These are phyloP conservation scores for Dysphania ambrosioides DNA, from an alignment of 148 eudicot species.

Conservation along the genomic window DNA sequence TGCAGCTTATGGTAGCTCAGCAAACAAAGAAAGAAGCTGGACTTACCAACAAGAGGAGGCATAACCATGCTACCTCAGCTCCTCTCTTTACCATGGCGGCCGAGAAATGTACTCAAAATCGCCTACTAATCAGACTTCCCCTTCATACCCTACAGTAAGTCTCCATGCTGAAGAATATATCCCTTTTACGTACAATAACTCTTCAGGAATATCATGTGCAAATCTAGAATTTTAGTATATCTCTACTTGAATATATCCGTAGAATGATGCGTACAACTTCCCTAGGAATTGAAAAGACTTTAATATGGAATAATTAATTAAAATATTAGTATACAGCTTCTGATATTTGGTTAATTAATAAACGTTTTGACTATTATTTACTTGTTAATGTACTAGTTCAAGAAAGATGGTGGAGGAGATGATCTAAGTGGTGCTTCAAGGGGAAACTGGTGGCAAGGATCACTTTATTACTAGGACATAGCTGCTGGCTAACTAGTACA, in stretches of 20 bases:
- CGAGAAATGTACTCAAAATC: constrained; percentile 56
- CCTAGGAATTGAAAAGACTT: neutral
- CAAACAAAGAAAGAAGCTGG: constrained; percentile 32
- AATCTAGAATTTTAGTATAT: neutral
- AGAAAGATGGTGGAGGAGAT: constrained; percentile 69
- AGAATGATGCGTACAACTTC: too few species aligned
- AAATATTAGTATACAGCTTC: neutral
- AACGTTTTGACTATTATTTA: neutral
- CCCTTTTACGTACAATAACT: neutral
- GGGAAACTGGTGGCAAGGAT: constrained; percentile 98
- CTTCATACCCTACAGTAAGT: constrained; percentile 46
- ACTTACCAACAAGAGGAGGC: constrained; percentile 41
- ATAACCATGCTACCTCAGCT: constrained; percentile 75
- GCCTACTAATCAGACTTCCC: constrained; percentile 32
- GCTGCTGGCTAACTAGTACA: neutral
- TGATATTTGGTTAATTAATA: neutral
- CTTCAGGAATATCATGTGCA: too few species aligned
- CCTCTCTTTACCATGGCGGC: constrained; percentile 87
- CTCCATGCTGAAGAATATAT: neutral
- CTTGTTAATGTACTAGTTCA: constrained; percentile 32
- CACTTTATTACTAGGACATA: constrained; percentile 57
- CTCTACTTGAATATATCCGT: too few species aligned
- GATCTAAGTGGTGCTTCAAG: constrained; percentile 67
- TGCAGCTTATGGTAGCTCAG: neutral
- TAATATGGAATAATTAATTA: too few species aligned